Conservation (phyloP, 129 eudicot species). For the Flaveria ramosissima region DNA sequence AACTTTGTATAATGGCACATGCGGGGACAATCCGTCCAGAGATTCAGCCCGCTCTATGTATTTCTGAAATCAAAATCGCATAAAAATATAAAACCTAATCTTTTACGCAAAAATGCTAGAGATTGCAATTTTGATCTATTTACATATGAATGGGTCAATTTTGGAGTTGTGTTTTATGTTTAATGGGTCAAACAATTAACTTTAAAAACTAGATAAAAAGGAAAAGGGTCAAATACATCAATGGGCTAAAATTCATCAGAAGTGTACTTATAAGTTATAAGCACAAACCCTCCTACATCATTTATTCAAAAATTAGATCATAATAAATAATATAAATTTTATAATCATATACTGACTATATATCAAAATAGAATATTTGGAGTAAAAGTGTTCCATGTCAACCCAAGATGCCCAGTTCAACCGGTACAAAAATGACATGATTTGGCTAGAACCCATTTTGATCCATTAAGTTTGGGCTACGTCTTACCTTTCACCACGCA, state of each 20-base stretch:
- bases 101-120: neutral
- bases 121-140: neutral
- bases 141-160: neutral
- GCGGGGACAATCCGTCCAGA: slow-evolving; percentile 71
- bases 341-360: neutral
- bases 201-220: neutral
- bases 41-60: slow-evolving; percentile 74
- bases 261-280: too few relatives aligned
- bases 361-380: neutral
- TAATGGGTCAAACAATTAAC: neutral
- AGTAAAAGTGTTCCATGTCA: neutral
- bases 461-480: neutral
- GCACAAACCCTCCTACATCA: neutral
- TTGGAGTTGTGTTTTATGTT: neutral
- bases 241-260: neutral
- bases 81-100: neutral
- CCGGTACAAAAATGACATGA: neutral
- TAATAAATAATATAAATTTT: neutral
- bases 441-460: neutral
- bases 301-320: neutral
- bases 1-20: slow-evolving; percentile 78
- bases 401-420: neutral
- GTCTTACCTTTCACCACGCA: neutral
- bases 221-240: neutral
- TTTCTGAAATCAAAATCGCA: slow-evolving; percentile 54